Base-by-base conservation (phyloP, 1,139 yeast species). In the Geotrichum candidum region DNA sequence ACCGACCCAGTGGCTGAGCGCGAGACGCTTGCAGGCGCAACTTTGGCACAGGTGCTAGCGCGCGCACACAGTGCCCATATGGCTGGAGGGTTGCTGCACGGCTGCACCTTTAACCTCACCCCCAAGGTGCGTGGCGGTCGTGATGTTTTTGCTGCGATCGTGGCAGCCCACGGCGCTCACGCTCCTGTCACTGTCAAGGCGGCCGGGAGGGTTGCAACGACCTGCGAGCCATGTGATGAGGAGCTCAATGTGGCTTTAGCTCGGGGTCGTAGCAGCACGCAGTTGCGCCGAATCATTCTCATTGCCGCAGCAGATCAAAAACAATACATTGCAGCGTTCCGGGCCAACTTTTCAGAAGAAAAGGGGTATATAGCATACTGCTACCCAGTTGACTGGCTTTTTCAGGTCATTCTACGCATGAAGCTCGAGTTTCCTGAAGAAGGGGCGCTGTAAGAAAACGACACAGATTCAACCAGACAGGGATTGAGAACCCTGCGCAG, bases 121-220 rank as follows among this genome's bases (percentile, higher is more conserved):
- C 61, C 61, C 11, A 84, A 83, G 60, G 77, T 88, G 41, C 83
- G 84, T 18, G 96, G 96, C 33, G 92, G 95, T 0, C 73, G 78
- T 2, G 82, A 81, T 0, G 81, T 85, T 1, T 81, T 90, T 25
- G 78, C 85, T 1, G 78, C 83, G 52, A 87, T 91, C 35, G 77
- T 90, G 27, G 76, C 75, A 54, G 82, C 86, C 1, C 96, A 90
- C 71, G 96, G 96, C 29, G 76, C 58, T 6, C 33, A 57, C 23
- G 54, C 63, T 9, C 51, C 60, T 29, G 48, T 60, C 2, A 46
- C 31, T 2, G 51, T 60, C 9, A 54, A 46, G 53, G 35, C 56
- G 78, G 25, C 75, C 75, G 33, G 45, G 18, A 15, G 51, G 3
- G 29, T 35, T 3, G 11, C 31, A 3, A 45, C 31, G 41, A 56